Evolutionary conservation across 805 yeast genomes (phyloP).

Genomic region (Wickerhamomyces pijperi): DNA sequence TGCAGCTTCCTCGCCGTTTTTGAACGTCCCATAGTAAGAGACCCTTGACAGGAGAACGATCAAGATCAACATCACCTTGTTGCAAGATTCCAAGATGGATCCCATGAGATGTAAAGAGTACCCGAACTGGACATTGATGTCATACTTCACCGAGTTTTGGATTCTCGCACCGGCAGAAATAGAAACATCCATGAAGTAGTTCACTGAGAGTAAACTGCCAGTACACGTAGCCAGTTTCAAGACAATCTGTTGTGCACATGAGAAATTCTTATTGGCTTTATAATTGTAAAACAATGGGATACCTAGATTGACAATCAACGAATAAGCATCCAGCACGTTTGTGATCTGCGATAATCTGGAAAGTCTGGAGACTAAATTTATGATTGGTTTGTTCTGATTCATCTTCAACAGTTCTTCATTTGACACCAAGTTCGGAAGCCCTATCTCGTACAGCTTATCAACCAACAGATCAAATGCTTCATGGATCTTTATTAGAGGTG

Average conservation of each 20-base stretch:
- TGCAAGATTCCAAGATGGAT: neutral
- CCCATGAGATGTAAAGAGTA: neutral
- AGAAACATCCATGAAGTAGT: neutral
- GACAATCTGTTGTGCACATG: neutral
- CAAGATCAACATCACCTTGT: too few species aligned
- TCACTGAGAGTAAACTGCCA: neutral
- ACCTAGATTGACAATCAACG: neutral
- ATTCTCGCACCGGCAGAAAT: too few species aligned
- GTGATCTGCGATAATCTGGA: neutral
- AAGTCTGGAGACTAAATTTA: neutral
- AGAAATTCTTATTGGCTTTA: neutral
- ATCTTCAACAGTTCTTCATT: neutral
- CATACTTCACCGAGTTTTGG: neutral
- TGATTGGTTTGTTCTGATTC: too few species aligned
- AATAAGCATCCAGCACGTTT: neutral
- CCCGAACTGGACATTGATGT: neutral
- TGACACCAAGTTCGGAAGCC: neutral
- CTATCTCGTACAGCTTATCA: neutral
- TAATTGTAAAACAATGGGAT: neutral
- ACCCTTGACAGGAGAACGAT: neutral
- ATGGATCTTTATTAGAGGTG: neutral
- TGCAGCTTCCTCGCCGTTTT: neutral
- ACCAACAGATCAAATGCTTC: neutral
- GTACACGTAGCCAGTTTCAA: neutral
- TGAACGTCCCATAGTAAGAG: neutral